Percentiles rank a stretch among this genome's conserved stretches.
Evolutionary conservation across 1,284 basidiomycete genomes (phyloP).

Genomic region (Sporisorium exsertum): DNA sequence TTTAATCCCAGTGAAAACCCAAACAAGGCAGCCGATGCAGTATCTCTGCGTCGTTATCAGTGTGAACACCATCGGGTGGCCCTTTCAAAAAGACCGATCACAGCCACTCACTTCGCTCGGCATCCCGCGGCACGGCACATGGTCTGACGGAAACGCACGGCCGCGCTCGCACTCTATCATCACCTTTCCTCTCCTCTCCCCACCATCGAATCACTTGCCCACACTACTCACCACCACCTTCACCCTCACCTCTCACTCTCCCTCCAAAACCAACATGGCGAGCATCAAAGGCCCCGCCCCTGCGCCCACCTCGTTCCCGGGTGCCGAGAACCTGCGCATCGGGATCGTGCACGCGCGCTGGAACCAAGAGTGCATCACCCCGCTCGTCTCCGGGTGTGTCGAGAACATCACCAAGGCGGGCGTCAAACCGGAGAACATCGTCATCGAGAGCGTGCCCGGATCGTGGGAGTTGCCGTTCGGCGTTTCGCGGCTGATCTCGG

Average conservation of each 20-base stretch:
- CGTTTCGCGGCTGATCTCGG: conserved; percentile 75
- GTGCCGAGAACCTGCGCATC: conserved; percentile 60
- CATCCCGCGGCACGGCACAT: conserved; percentile 1
- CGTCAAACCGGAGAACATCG: conserved; percentile 89
- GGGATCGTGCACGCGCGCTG: conserved; percentile 73
- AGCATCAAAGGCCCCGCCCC: conserved; percentile 65
- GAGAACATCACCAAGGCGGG: conserved; percentile 83
- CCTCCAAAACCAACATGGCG: too few relatives aligned
- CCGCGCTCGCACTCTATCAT: neutral
- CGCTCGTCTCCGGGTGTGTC: conserved; percentile 82
- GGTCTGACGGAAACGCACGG: neutral
- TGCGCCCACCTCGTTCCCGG: conserved; percentile 63
- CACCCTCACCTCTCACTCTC: neutral
- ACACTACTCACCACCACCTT: neutral
- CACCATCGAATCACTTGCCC: neutral
- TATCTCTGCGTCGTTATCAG: neutral
- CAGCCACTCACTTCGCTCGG: neutral
- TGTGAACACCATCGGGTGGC: neutral
- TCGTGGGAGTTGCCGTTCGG: conserved; percentile 67
- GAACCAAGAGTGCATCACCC: conserved; percentile 87
- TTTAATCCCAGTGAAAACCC: neutral
- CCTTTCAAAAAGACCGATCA: conserved; percentile 1
- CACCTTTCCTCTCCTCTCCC: too few relatives aligned
- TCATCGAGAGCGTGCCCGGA: conserved; percentile 90
- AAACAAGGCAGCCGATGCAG: neutral